These are phyloP conservation scores for Anaeromyces robustus DNA, from an alignment of 192 early-diverging fungal species.

Conservation along the genomic window DNA sequence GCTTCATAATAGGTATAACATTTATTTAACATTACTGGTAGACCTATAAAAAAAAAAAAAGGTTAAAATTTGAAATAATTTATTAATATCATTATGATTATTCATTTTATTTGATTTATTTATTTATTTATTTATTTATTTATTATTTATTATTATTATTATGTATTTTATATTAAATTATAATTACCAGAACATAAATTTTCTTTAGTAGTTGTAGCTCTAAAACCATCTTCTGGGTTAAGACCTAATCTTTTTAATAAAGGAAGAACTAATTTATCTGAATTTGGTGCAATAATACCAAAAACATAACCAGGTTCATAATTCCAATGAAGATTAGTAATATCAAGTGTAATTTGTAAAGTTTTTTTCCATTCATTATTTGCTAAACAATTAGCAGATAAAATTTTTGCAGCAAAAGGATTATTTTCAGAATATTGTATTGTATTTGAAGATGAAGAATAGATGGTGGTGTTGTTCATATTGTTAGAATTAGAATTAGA, in stretches of 20 bases:
- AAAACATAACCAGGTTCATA: slow-evolving; percentile 70
- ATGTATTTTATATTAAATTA: background rate
- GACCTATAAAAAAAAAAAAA: no score
- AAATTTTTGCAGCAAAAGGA: background rate
- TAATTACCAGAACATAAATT: background rate
- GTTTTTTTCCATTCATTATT: background rate
- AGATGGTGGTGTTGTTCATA: no score
- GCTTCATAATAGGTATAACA: slow-evolving; percentile 28
- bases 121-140: no score
- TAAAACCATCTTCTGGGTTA: slow-evolving; percentile 9
- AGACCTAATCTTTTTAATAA: slow-evolving; percentile 43
- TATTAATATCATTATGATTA: no score
- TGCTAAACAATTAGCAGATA: background rate
- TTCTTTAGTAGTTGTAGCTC: slow-evolving; percentile 4
- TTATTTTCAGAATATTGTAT: background rate
- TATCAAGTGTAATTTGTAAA: background rate
- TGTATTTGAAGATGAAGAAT: no score
- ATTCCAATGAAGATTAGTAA: slow-evolving; percentile 4
- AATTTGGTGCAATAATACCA: slow-evolving; percentile 76
- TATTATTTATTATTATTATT: no score
- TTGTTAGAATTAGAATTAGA: background rate
- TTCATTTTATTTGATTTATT: no score
- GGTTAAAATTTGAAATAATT: no score
- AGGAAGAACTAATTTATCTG: slow-evolving; percentile 46
- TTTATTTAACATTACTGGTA: no score